Conservation (phyloP, 495 filamentous ascomycete genomes). For the Trypethelium eluteriae region DNA sequence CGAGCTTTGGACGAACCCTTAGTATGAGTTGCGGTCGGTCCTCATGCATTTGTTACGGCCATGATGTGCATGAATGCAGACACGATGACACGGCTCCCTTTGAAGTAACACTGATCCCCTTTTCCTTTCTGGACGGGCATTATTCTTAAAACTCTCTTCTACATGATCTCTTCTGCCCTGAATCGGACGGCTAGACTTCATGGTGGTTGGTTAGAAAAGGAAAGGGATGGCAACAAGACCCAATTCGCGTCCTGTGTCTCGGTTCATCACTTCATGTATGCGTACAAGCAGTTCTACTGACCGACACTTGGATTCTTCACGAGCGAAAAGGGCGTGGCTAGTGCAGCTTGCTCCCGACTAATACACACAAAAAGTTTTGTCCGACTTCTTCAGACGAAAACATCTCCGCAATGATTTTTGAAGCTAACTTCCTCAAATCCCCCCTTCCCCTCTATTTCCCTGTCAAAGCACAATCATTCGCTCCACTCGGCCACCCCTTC, state of each 20-base stretch:
- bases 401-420: too few species aligned
- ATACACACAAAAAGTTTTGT: background rate
- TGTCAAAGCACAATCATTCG: too few species aligned
- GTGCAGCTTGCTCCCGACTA: background rate
- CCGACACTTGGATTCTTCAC: background rate
- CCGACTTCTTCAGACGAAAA: too few species aligned
- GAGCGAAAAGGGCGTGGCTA: background rate
- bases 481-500: too few species aligned
- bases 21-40: background rate
- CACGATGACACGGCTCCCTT: background rate
- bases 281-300: background rate
- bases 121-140: background rate
- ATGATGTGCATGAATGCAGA: background rate
- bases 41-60: background rate
- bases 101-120: background rate
- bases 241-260: background rate
- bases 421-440: too few species aligned
- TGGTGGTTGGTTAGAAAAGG: background rate
- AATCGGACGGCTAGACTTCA: background rate
- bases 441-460: too few species aligned
- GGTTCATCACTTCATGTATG: constrained; percentile 1
- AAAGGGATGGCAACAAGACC: background rate
- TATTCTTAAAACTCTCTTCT: background rate
- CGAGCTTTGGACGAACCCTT: background rate
- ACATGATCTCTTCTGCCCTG: background rate